phyloP scores from a whole-genome alignment of 352 stramenopile species.

The Detonula confervacea region DNA sequence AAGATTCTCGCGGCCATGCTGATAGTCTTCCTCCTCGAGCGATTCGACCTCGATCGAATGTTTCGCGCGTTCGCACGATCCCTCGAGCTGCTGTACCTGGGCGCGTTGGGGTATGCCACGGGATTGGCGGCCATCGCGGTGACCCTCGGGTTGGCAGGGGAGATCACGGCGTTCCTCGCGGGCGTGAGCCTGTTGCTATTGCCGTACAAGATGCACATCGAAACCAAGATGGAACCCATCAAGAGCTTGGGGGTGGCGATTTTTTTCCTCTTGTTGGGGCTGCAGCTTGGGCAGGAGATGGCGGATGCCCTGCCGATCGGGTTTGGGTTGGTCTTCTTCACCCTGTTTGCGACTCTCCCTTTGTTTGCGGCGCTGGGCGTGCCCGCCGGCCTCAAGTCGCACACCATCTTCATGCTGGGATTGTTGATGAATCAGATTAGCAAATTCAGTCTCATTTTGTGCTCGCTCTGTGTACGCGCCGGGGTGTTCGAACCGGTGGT shows the following conservation, averaged over 20 bases:
- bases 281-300: conserved; percentile 15
- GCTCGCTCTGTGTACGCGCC: conserved; percentile 12
- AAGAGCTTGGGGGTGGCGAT: conserved; percentile 9
- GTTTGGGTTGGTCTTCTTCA: conserved; percentile 7
- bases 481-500: conserved; percentile 5
- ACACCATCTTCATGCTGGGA: conserved; percentile 19
- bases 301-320: conserved; percentile 12
- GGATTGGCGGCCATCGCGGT: conserved; percentile 4
- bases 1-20: conserved; percentile 7
- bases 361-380: conserved; percentile 2
- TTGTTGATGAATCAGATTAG: conserved; percentile 17
- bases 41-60: conserved; percentile 1
- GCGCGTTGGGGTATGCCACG: conserved; percentile 10
- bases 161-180: conserved; percentile 15
- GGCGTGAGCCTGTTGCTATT: neutral
- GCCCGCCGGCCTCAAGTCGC: neutral
- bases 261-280: conserved; percentile 13
- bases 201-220: conserved; percentile 29
- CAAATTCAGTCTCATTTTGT: conserved; percentile 19
- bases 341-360: conserved; percentile 6
- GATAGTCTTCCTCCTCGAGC: conserved; percentile 7
- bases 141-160: conserved; percentile 1
- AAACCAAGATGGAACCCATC: conserved; percentile 24
- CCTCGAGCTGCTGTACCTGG: conserved; percentile 15
- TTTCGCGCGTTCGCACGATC: neutral